These are phyloP conservation scores for Sugiyamaella valdiviana DNA, from an alignment of 805 yeast species.

Conservation along the genomic window DNA sequence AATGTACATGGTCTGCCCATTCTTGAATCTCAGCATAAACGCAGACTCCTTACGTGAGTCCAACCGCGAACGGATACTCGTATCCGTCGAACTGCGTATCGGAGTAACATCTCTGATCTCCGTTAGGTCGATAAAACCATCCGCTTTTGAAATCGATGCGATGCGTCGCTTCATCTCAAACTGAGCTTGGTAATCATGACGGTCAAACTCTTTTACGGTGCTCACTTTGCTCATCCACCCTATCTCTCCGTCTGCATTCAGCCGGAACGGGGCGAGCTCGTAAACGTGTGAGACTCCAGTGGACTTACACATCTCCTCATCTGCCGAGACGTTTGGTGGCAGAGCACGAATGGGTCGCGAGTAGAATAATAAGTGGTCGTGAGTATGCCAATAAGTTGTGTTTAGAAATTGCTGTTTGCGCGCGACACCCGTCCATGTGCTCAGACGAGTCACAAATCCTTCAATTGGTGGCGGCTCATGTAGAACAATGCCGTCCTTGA, in stretches of 20 bases:
- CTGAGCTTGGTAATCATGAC: conserved; percentile 52
- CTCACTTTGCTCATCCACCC: conserved; percentile 47
- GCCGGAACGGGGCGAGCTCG: conserved; percentile 48
- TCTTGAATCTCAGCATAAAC: conserved; percentile 44
- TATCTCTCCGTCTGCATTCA: conserved; percentile 48
- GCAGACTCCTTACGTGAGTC: conserved; percentile 14
- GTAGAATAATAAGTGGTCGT: conserved; percentile 55
- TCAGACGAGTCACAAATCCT: conserved; percentile 64
- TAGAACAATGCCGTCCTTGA: conserved; percentile 21
- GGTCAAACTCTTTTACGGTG: conserved; percentile 37
- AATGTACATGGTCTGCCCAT: conserved; percentile 35
- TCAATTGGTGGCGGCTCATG: conserved; percentile 71
- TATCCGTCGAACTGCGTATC: conserved; percentile 12
- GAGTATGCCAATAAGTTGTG: conserved; percentile 57
- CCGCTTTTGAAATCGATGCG: conserved; percentile 49
- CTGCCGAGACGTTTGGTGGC: conserved; percentile 53
- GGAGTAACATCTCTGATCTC: conserved; percentile 32
- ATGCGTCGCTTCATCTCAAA: conserved; percentile 60
- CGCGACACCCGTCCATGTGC: conserved; percentile 44
- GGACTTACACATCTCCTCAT: neutral
- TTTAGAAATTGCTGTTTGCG: conserved; percentile 41
- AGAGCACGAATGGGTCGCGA: conserved; percentile 47
- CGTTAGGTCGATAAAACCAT: conserved; percentile 55
- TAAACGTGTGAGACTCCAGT: conserved; percentile 26
- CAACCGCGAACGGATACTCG: neutral